Evolutionary conservation across 257 asterid species (phyloP).

Genomic region (Solanum medicagineum): DNA sequence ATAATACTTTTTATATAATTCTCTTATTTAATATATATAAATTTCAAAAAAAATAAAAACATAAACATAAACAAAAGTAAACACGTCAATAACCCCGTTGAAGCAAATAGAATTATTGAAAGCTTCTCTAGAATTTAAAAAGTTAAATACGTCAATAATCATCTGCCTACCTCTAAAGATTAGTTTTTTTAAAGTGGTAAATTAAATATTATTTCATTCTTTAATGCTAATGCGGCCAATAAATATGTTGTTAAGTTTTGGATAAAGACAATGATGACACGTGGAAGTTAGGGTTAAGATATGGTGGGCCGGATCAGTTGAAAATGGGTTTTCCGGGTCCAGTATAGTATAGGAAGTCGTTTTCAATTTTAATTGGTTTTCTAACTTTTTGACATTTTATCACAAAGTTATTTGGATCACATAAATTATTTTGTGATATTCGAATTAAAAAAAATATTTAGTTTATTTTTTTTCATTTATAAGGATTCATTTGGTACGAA

Average conservation of each 20-base stretch:
- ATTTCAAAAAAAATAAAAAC: no score
- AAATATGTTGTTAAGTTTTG: not conserved
- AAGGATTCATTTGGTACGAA: not conserved
- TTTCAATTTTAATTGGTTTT: not conserved
- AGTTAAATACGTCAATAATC: no score
- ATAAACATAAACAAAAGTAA: no score
- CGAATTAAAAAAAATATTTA: not conserved
- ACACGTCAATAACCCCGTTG: no score
- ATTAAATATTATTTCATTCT: not conserved
- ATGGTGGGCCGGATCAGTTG: not conserved
- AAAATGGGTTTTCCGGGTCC: not conserved
- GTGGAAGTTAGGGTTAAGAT: not conserved
- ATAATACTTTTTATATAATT: no score
- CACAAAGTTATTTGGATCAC: not conserved
- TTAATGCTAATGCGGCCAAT: not conserved
- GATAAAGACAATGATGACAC: not conserved
- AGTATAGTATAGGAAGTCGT: not conserved
- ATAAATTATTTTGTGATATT: not conserved
- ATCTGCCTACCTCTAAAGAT: no score
- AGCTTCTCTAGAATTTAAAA: no score
- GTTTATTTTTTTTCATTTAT: not conserved
- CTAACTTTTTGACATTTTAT: not conserved
- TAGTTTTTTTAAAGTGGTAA: not conserved
- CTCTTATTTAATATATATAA: no score
- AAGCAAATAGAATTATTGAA: no score